Evolutionary conservation across 75 land plant genomes (phyloP).

Genomic region (Isoetes taiwanensis): DNA sequence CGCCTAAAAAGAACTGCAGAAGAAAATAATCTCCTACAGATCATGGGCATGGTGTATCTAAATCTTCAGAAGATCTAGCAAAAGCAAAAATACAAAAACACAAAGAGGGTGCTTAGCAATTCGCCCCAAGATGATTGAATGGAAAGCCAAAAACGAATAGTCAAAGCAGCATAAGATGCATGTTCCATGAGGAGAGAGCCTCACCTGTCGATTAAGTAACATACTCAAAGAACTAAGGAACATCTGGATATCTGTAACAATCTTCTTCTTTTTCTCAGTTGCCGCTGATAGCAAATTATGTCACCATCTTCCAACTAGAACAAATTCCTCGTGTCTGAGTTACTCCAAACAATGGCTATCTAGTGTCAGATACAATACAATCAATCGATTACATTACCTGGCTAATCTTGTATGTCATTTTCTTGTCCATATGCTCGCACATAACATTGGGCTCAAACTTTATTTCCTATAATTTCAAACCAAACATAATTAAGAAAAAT

Average conservation of each 20-base stretch:
- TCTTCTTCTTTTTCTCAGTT: constrained; percentile 37
- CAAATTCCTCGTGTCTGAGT: background rate
- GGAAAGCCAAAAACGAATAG: too few relatives aligned
- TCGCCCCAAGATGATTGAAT: too few relatives aligned
- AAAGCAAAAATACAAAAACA: too few relatives aligned
- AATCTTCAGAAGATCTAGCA: too few relatives aligned
- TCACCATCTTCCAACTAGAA: constrained; percentile 98
- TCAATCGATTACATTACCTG: constrained; percentile 48
- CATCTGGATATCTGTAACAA: constrained; percentile 67
- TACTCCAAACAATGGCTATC: background rate
- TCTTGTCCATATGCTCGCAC: constrained; percentile 89
- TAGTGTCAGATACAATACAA: background rate
- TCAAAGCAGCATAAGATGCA: too few relatives aligned
- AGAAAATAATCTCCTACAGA: too few relatives aligned
- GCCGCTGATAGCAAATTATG: constrained; percentile 80
- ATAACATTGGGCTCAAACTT: constrained; percentile 96
- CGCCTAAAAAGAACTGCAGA: too few relatives aligned
- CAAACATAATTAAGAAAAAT: background rate
- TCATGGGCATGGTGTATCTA: too few relatives aligned
- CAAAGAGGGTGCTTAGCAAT: too few relatives aligned
- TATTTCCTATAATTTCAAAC: constrained; percentile 48
- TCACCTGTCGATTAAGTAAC: constrained; percentile 84
- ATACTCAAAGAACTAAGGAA: constrained; percentile 87
- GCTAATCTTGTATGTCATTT: constrained; percentile 48
- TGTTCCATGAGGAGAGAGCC: too few relatives aligned